phyloP scores from a whole-genome alignment of 768 basidiomycete species.

The Flagelloscypha sp. region DNA sequence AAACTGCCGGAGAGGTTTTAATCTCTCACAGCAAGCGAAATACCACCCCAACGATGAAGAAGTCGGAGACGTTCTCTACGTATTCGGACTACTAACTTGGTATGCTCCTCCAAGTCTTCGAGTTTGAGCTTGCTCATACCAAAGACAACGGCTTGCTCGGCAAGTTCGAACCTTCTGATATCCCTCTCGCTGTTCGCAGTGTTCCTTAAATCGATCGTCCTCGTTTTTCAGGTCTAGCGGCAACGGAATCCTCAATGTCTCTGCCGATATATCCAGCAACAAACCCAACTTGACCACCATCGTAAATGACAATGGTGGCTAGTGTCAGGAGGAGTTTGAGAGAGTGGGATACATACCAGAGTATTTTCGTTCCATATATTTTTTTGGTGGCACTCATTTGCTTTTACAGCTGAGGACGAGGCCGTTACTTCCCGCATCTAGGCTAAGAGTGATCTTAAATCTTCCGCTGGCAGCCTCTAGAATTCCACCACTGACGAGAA shows the following conservation, averaged over 20 bases:
- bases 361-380: too few relatives aligned
- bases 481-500: constrained; percentile 46
- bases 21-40: constrained; percentile 96
- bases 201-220: constrained; percentile 96
- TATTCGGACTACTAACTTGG: constrained; percentile 90
- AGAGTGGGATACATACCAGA: too few relatives aligned
- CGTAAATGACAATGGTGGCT: constrained; percentile 93
- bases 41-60: constrained; percentile 97
- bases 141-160: constrained; percentile 99
- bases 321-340: constrained; percentile 84
- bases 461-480: constrained; percentile 56
- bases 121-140: constrained; percentile 93
- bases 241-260: constrained; percentile 93
- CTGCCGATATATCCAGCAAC: constrained; percentile 67
- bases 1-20: constrained; percentile 97
- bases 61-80: constrained; percentile 88
- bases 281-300: constrained; percentile 89
- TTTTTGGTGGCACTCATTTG: too few relatives aligned
- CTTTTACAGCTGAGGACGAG: too few relatives aligned
- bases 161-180: constrained; percentile 88
- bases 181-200: constrained; percentile 93
- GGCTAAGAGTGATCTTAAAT: constrained; percentile 55
- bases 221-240: constrained; percentile 87
- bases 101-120: constrained; percentile 93
- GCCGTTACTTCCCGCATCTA: constrained; percentile 38